Evolutionary conservation across 164 flowering plant species (phyloP).

Genomic region (Liriodendron chinense): DNA sequence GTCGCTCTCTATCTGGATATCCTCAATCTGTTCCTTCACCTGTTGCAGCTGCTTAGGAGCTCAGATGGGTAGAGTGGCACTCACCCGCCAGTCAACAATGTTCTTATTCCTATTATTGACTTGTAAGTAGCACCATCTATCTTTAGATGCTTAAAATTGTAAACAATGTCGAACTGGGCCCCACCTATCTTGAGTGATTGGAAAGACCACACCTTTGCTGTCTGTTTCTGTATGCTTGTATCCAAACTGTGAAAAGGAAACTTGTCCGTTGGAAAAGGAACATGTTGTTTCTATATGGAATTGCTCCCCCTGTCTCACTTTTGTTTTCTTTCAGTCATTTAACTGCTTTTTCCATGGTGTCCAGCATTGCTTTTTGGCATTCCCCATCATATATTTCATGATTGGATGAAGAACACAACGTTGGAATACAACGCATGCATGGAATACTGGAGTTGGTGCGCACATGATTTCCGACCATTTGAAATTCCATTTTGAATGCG

Average conservation of each 20-base stretch:
- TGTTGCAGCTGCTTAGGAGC: not conserved
- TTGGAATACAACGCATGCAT: too few species aligned
- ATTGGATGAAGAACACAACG: too few species aligned
- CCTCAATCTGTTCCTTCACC: constrained; percentile 1
- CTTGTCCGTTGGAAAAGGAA: not conserved
- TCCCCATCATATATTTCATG: too few species aligned
- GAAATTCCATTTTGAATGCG: too few species aligned
- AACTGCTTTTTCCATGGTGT: too few species aligned
- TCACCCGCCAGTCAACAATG: not conserved
- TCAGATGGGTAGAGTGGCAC: not conserved
- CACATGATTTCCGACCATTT: too few species aligned
- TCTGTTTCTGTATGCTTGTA: not conserved
- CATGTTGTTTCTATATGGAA: not conserved
- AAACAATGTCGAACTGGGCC: not conserved
- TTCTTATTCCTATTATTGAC: not conserved
- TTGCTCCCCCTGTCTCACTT: too few species aligned
- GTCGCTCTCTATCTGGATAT: not conserved
- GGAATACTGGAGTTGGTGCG: too few species aligned
- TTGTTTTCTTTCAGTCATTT: too few species aligned
- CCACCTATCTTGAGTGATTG: not conserved
- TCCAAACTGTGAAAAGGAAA: not conserved
- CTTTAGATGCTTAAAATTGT: not conserved
- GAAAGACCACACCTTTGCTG: not conserved
- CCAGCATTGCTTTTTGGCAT: too few species aligned
- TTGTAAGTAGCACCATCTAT: not conserved